Evolutionary conservation across 2,329 filamentous ascomycete genomes (phyloP), one percentile per base, ranked within the genome.

Genomic region (Aureobasidium pullulans): DNA sequence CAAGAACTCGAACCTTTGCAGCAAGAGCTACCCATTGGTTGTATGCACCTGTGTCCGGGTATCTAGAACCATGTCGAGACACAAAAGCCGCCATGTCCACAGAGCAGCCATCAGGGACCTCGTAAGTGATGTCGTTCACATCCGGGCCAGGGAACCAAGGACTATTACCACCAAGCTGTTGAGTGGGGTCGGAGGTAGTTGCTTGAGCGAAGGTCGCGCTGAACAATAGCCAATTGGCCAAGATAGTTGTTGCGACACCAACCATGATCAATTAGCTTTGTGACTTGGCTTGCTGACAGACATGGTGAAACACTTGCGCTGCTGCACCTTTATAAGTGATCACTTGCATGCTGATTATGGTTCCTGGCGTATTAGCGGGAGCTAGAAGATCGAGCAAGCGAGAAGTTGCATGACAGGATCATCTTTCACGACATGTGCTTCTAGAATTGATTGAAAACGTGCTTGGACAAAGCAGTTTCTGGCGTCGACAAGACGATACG

Each of bases 61-160:
- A 88, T 43, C 84, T 76, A 43, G 82, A 84, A 16, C 84, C 85
- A 72, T 86, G 84, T 16, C 84, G 79, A 1, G 78, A 76, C 36
- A 84, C 72, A 62, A 84, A 86, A 5, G 81, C 81, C 3, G 80
- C 83, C 65, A 84, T 79, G 61, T 87, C 82, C 4, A 87, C 79
- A 9, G 72, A 73, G 67, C 84, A 87, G 44, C 78, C 75, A 1
- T 78, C 73, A 0, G 84, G 84, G 1, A 82, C 73, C 4, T 79
- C 74, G 32, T 78, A 72, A 0, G 79, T 79, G 58, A 86, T 81
- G 11, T 72, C 75, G 61, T 53, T 46, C 7, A 49, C 32, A 23
- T 49, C 29, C 7, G 39, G 47, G 42, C 60, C 60, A 15, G 43
- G 49, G 48, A 72, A 71, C 69, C 71, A 75, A 57, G 71, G 72